These are phyloP conservation scores for Syzygium grande DNA, from an alignment of 345 rosid genomes.

Conservation along the genomic window DNA sequence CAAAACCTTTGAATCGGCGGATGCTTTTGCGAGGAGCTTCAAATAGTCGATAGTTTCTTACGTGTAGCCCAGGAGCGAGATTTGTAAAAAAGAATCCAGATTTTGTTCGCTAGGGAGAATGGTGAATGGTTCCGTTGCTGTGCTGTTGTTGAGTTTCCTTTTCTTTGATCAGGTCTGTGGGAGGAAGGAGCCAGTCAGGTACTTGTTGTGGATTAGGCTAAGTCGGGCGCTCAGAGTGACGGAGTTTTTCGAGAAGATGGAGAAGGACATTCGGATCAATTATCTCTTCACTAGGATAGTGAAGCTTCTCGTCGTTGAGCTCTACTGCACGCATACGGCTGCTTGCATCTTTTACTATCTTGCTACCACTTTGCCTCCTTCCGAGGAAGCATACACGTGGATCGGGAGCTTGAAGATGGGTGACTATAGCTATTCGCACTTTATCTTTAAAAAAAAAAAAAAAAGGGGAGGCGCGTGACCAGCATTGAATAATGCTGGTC, in stretches of 20 bases:
- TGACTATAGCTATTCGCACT: constrained; percentile 43
- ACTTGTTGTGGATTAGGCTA: constrained; percentile 67
- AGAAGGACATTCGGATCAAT: constrained; percentile 76
- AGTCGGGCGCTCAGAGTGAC: constrained; percentile 51
- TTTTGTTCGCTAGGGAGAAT: not conserved
- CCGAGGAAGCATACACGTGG: constrained; percentile 82
- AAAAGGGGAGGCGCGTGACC: too few relatives aligned
- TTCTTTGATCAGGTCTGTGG: constrained; percentile 38
- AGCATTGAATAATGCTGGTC: too few relatives aligned
- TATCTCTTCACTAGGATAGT: constrained; percentile 71
- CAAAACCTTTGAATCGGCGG: not conserved
- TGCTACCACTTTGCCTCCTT: constrained; percentile 72
- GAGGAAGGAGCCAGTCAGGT: constrained; percentile 61
- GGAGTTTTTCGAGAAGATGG: constrained; percentile 62
- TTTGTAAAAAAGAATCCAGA: not conserved
- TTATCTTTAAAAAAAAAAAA: too few relatives aligned
- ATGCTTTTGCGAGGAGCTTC: not conserved
- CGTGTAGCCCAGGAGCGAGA: not conserved
- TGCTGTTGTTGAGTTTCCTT: not conserved
- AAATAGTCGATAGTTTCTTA: not conserved
- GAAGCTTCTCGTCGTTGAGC: constrained; percentile 81
- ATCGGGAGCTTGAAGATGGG: constrained; percentile 89
- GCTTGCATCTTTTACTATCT: constrained; percentile 91
- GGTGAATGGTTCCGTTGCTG: not conserved
- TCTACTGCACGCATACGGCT: constrained; percentile 87